phyloP scores from a whole-genome alignment of 225 moss, liverwort and hornwort genomes.

The Pseudoscleropodium purum region DNA sequence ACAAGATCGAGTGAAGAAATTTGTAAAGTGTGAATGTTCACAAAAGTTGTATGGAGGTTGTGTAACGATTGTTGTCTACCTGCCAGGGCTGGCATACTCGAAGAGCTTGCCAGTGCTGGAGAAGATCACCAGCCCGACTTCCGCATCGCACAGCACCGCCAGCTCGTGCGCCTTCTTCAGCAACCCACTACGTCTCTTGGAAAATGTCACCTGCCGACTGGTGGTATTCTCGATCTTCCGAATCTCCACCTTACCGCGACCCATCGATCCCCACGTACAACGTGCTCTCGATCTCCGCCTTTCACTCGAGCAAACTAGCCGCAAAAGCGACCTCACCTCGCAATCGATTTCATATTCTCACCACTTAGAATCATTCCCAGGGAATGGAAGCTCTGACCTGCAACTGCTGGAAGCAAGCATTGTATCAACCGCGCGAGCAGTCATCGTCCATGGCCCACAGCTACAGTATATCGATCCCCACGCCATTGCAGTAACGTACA shows the following conservation, averaged over 20 bases:
- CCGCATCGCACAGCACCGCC: constrained; percentile 49
- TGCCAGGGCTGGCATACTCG: constrained; percentile 42
- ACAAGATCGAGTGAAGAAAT: not conserved
- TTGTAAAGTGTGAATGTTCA: not conserved
- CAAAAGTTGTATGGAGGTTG: too few relatives aligned
- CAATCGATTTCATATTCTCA: not conserved
- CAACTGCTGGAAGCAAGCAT: not conserved
- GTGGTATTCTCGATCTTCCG: constrained; percentile 48
- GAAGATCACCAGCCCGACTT: constrained; percentile 40
- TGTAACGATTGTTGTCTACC: not conserved
- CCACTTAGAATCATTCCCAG: not conserved
- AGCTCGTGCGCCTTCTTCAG: constrained; percentile 48
- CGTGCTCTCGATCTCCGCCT: not conserved
- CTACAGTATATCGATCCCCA: not conserved
- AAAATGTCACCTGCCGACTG: constrained; percentile 48
- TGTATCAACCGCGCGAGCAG: not conserved
- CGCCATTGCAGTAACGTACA: not conserved
- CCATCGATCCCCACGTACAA: constrained; percentile 10
- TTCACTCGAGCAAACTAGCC: not conserved
- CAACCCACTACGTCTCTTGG: constrained; percentile 39
- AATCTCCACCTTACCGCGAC: constrained; percentile 50
- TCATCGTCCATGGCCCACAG: constrained; percentile 3
- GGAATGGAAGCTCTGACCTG: not conserved
- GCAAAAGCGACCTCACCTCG: not conserved
- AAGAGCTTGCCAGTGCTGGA: constrained; percentile 49